Evolutionary conservation across 2,329 filamentous ascomycete species (phyloP), one percentile per base, ranked within the genome.

Genomic region (Trichoderma oligosporum): DNA sequence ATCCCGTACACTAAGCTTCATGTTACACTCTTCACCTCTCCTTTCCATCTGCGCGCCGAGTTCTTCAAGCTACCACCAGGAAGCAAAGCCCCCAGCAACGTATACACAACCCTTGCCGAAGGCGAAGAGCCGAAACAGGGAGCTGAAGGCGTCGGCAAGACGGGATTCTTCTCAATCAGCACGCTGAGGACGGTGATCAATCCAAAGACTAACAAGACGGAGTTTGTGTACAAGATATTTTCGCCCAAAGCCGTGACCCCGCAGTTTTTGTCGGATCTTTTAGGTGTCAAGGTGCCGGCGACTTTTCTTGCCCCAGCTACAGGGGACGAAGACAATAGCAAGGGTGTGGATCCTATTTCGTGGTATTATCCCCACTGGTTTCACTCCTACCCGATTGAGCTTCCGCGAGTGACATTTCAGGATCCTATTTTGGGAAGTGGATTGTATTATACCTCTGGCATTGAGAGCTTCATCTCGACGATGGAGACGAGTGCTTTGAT

Each of bases 401-500:
- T 85, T n/a, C 93, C 93, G 0, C 82, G 91, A 0, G 85, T 91
- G 0, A 92, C 88, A 0, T 99, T 97, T 70, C 91, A 97, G 64
- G 87, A 94, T 60, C 82, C 87, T 3, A 76, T 86, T 61, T 69
- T 97, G 3, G 85, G 83, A 4, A 72, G 80, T 6, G 82, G 83
- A 0, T 66, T 93, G 12, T 94, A 85, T 71, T 88, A 88, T 68
- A 87, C 85, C 0, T 84, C 83, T 9, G 85, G 83, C 2, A 95
- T 97, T 41, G 93, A 97, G 74, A 87, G 87, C 64, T 97, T 99
- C 70, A 95, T 97, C 64, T 94, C 88, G 8, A 96, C 91, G 0
- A 97, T 99, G 94, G 94, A 99, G 77, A 97, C 94, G 6, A 96
- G 86, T 70, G 88, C 90, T 1, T 73, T 97, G 63, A 94, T 94